Conservation (phyloP, 768 basidiomycete species). For the Naganishia kalamii region DNA sequence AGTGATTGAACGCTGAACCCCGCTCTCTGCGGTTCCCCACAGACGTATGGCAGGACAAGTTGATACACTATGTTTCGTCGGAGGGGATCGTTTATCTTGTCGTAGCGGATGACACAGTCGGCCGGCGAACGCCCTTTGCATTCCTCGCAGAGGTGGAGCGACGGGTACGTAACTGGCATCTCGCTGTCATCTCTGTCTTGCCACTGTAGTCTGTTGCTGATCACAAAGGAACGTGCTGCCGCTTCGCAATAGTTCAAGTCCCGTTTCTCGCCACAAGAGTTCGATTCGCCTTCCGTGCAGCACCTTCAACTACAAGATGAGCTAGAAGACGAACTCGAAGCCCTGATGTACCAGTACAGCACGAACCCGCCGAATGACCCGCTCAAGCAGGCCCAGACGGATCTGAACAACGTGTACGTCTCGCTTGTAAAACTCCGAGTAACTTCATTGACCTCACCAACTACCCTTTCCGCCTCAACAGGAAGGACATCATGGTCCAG, state of each 20-base stretch:
- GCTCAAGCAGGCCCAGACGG: constrained; percentile 78
- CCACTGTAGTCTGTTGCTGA: neutral
- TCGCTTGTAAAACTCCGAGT: too few species aligned
- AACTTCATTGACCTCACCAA: neutral
- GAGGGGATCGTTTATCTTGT: constrained; percentile 80
- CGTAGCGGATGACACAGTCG: constrained; percentile 89
- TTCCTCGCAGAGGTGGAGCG: constrained; percentile 78
- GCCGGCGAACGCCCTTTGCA: constrained; percentile 86
- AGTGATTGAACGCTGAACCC: neutral
- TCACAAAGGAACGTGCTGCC: neutral
- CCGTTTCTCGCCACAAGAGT: constrained; percentile 40
- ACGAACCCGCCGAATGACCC: constrained; percentile 68
- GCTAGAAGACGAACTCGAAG: constrained; percentile 47
- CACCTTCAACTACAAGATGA: constrained; percentile 29
- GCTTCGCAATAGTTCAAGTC: constrained; percentile 44
- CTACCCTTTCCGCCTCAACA: neutral
- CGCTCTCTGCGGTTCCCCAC: neutral
- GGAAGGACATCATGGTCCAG: constrained; percentile 94
- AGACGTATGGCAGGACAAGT: constrained; percentile 58
- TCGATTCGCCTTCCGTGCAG: constrained; percentile 43
- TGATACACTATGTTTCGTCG: constrained; percentile 90
- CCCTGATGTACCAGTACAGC: constrained; percentile 80
- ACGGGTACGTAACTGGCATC: constrained; percentile 50
- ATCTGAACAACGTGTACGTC: constrained; percentile 53
- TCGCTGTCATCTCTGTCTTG: neutral